phyloP scores from a whole-genome alignment of 345 rosid species.

The Geranium brycei region DNA sequence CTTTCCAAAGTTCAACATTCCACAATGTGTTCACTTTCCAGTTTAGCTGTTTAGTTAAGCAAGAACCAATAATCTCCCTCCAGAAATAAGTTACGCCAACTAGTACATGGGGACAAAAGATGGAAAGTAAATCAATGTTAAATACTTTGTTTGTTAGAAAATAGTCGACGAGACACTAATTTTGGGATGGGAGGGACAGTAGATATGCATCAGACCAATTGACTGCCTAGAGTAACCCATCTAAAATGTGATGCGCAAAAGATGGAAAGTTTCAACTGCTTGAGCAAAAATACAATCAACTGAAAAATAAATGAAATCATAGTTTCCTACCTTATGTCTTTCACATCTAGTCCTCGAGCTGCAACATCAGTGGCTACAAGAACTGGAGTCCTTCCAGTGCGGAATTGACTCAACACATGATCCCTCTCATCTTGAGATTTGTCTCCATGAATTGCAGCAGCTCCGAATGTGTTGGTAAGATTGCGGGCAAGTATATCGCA shows the following conservation, averaged over 20 bases:
- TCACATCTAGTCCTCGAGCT: constrained; percentile 79
- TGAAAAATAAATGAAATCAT: neutral
- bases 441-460: constrained; percentile 88
- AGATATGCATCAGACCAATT: neutral
- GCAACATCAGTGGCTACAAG: constrained; percentile 93
- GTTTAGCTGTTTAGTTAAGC: neutral
- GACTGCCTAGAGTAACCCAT: neutral
- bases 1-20: neutral
- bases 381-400: constrained; percentile 63
- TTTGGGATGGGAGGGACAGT: too few relatives aligned
- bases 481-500: constrained; percentile 79
- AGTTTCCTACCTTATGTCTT: constrained; percentile 67
- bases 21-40: neutral
- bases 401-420: constrained; percentile 62
- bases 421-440: constrained; percentile 86
- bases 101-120: too few relatives aligned
- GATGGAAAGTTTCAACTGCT: neutral
- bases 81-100: too few relatives aligned
- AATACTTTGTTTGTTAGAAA: too few relatives aligned
- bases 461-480: constrained; percentile 64
- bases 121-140: too few relatives aligned
- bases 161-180: too few relatives aligned
- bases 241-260: neutral
- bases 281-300: neutral
- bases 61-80: neutral